These are phyloP conservation scores for Populus hybrid DNA, from an alignment of 441 rosid species.

Conservation along the genomic window DNA sequence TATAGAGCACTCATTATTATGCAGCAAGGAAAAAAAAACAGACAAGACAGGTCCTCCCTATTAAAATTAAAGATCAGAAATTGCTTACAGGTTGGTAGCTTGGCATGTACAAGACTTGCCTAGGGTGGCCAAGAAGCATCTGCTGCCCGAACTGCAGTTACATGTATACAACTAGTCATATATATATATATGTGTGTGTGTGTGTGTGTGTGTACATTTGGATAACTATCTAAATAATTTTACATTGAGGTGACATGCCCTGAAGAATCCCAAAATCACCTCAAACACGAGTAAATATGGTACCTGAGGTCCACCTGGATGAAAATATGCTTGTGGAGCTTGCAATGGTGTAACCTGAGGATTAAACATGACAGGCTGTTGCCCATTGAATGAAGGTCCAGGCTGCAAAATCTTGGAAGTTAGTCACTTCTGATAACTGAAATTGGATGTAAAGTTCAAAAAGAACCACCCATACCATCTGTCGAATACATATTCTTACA, in stretches of 20 bases:
- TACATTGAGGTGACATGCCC: not conserved
- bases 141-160: constrained; percentile 65
- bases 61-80: constrained; percentile 5
- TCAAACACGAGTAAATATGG: not conserved
- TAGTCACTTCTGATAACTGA: constrained; percentile 11
- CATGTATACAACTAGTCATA: constrained; percentile 18
- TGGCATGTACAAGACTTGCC: constrained; percentile 63
- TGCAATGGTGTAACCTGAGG: constrained; percentile 60
- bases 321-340: constrained; percentile 63
- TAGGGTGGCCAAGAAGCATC: constrained; percentile 63
- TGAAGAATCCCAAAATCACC: not conserved
- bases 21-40: not conserved
- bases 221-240: not conserved
- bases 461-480: not conserved
- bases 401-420: constrained; percentile 43
- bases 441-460: not conserved
- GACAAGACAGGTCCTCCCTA: not conserved
- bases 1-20: not conserved
- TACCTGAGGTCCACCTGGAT: constrained; percentile 81
- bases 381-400: constrained; percentile 59
- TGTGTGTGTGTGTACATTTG: too few relatives aligned
- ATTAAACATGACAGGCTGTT: constrained; percentile 68
- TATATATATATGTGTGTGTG: too few relatives aligned
- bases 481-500: not conserved
- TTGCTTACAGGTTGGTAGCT: constrained; percentile 69